phyloP scores from a whole-genome alignment of 306 rosid species.

The Spatholobus suberectus region DNA sequence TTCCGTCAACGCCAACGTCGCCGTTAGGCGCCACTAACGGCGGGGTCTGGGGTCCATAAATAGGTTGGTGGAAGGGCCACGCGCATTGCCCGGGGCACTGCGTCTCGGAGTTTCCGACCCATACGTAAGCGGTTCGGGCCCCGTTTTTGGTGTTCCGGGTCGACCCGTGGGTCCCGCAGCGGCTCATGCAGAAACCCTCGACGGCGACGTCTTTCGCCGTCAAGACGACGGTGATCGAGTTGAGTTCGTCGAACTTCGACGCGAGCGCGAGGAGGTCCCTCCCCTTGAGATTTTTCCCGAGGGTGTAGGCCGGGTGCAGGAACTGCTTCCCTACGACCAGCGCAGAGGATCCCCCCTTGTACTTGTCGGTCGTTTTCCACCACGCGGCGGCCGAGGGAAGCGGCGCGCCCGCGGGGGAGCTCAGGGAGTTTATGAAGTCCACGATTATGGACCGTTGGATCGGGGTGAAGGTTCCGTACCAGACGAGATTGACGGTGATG shows the following conservation, averaged over 20 bases:
- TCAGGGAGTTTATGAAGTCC: constrained; percentile 75
- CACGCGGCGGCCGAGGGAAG: constrained; percentile 69
- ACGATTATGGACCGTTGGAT: constrained; percentile 79
- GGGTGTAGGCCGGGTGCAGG: constrained; percentile 62
- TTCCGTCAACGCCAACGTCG: constrained; percentile 92
- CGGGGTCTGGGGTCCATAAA: constrained; percentile 89
- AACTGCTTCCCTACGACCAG: constrained; percentile 70
- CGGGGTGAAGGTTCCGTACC: constrained; percentile 85
- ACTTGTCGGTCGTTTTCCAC: constrained; percentile 88
- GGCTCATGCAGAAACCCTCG: constrained; percentile 70
- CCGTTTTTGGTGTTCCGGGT: constrained; percentile 24
- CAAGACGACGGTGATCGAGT: constrained; percentile 66
- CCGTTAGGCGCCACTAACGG: constrained; percentile 90
- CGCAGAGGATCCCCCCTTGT: constrained; percentile 68
- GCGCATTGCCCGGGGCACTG: constrained; percentile 95
- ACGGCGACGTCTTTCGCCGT: constrained; percentile 83
- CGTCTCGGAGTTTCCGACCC: constrained; percentile 91
- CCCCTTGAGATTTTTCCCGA: constrained; percentile 63
- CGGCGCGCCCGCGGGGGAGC: background rate
- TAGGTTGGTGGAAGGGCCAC: constrained; percentile 95
- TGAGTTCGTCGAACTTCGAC: constrained; percentile 43
- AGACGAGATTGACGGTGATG: constrained; percentile 77
- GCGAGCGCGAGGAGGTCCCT: constrained; percentile 62
- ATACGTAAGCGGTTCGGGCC: constrained; percentile 57
- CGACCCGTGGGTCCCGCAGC: constrained; percentile 84